A percentile compares a stretch with the other conserved stretches of the same genome.
Conservation (phyloP, 345 rosid species). For the Trapa bicornis region DNA sequence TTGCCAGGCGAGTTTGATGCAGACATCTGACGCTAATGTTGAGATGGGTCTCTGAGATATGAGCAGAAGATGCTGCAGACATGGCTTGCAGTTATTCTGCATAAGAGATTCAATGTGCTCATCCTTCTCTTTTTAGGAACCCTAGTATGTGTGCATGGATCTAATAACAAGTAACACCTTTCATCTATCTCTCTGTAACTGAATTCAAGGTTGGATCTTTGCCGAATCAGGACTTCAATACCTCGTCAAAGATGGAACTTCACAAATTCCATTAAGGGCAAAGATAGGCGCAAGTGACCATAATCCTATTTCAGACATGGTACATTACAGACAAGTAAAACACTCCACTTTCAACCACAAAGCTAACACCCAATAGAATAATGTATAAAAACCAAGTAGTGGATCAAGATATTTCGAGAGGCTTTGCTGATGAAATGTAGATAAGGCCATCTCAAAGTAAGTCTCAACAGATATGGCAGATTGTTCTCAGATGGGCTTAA, state of each 20-base stretch:
- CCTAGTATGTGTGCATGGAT: too few relatives aligned
- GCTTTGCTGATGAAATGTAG: neutral
- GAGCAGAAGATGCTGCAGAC: too few relatives aligned
- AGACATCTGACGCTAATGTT: too few relatives aligned
- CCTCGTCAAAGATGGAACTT: neutral
- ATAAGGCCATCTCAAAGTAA: neutral
- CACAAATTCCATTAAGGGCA: slow-evolving; percentile 1
- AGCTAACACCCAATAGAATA: neutral
- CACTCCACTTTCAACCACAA: neutral
- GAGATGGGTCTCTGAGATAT: too few relatives aligned
- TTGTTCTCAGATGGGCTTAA: slow-evolving; percentile 48
- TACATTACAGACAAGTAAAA: neutral
- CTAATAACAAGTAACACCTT: too few relatives aligned
- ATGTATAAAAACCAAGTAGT: too few relatives aligned
- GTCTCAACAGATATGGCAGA: neutral
- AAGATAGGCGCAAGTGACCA: neutral
- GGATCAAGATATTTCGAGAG: neutral
- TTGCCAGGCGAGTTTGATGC: too few relatives aligned
- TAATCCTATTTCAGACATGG: neutral
- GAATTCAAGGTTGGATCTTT: neutral
- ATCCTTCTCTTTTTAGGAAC: too few relatives aligned
- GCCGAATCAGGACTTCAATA: neutral
- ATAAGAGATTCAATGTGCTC: too few relatives aligned
- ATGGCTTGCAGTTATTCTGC: too few relatives aligned
- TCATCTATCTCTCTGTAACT: neutral